A percentile compares a stretch with the other conserved stretches of the same genome.
These are phyloP conservation scores for Kwoniella sp. DNA, from an alignment of 768 basidiomycete genomes.

Conservation along the genomic window DNA sequence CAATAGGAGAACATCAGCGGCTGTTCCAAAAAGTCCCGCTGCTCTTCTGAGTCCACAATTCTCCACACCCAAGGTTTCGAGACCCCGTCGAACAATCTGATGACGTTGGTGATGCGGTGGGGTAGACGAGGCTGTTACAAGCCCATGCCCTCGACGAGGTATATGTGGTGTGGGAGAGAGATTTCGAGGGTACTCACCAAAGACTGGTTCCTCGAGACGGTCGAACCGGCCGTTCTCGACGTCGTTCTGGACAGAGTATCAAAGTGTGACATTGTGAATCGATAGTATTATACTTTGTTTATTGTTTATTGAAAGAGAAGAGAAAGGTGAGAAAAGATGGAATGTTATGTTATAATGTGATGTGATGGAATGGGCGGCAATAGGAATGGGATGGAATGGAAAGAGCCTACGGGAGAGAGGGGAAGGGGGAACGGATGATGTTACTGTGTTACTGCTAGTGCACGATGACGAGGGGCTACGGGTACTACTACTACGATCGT, in stretches of 20 bases:
- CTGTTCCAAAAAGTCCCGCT: neutral
- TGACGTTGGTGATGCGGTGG: too few relatives aligned
- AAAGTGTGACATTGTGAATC: slow-evolving; percentile 51
- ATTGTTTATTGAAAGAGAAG: slow-evolving; percentile 2
- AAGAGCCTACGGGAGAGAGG: neutral
- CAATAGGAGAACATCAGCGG: neutral
- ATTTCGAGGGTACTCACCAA: slow-evolving; percentile 60
- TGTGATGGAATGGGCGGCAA: slow-evolving; percentile 3
- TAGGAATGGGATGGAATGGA: neutral
- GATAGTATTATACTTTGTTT: neutral
- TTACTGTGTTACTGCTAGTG: neutral
- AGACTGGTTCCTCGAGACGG: slow-evolving; percentile 75
- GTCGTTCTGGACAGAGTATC: slow-evolving; percentile 66
- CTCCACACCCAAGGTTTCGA: too few relatives aligned
- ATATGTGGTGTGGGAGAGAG: too few relatives aligned
- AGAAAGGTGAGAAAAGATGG: neutral
- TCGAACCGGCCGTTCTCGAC: slow-evolving; percentile 63
- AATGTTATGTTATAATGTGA: slow-evolving; percentile 1
- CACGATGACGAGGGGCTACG: slow-evolving; percentile 6
- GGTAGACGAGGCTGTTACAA: neutral
- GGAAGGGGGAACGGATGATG: neutral
- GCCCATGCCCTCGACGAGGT: too few relatives aligned
- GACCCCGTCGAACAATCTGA: neutral
- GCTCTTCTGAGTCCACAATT: too few relatives aligned
- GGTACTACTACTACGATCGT: too few relatives aligned